Conservation (phyloP, 1,284 basidiomycete species). For the Taiwanofungus camphoratus region DNA sequence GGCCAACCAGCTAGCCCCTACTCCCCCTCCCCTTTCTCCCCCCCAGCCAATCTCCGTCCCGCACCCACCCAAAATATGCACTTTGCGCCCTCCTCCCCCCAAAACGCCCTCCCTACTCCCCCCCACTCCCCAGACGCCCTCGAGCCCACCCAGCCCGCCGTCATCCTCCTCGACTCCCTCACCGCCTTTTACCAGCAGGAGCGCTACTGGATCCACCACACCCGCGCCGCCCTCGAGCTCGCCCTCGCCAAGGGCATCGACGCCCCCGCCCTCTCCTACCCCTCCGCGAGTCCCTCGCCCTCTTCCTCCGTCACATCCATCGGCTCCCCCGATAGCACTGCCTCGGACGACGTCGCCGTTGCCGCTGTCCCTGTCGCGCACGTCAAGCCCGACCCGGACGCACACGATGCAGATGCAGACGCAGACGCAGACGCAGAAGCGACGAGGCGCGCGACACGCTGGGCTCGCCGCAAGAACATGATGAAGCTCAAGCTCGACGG, state of each 20-base stretch:
- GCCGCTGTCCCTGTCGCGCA: slow-evolving; percentile 9
- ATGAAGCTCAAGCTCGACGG: slow-evolving; percentile 44
- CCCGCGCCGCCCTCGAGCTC: slow-evolving; percentile 30
- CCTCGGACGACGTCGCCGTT: slow-evolving; percentile 8
- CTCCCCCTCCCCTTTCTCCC: slow-evolving; percentile 9
- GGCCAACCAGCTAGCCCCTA: slow-evolving; percentile 16
- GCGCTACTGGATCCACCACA: slow-evolving; percentile 59
- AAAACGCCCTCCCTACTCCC: slow-evolving; percentile 37
- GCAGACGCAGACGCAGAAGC: slow-evolving; percentile 12
- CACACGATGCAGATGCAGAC: slow-evolving; percentile 17
- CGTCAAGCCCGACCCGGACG: slow-evolving; percentile 26
- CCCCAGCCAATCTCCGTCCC: slow-evolving; percentile 11
- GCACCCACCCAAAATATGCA: slow-evolving; percentile 15
- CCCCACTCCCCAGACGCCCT: slow-evolving; percentile 36
- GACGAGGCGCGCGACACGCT: slow-evolving; percentile 27
- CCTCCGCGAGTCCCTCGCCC: slow-evolving; percentile 23
- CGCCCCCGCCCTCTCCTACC: slow-evolving; percentile 24
- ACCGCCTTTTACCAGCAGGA: slow-evolving; percentile 62
- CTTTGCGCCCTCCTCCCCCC: slow-evolving; percentile 24
- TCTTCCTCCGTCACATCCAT: slow-evolving; percentile 13
- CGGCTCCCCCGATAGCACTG: slow-evolving; percentile 16
- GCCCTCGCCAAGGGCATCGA: slow-evolving; percentile 28
- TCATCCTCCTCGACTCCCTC: slow-evolving; percentile 55
- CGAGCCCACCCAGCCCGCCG: slow-evolving; percentile 36
- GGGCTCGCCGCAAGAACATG: slow-evolving; percentile 43